Conservation (phyloP, 345 rosid species). For the Brassica nigra region DNA sequence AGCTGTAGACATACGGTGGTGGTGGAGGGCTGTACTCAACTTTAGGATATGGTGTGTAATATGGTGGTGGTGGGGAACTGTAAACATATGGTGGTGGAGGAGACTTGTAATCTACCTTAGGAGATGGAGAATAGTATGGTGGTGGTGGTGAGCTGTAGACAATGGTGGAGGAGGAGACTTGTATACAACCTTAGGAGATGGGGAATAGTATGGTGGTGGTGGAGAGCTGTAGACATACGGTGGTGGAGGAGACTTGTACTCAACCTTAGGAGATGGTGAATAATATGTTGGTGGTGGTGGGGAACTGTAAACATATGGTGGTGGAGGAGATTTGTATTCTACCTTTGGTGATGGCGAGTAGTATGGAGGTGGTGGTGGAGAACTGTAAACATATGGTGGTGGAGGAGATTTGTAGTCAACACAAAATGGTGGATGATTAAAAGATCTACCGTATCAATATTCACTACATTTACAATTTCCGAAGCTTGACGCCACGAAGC, state of each 20-base stretch:
- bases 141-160: not conserved
- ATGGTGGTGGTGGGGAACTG: conserved; percentile 19
- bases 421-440: not conserved
- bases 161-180: too few relatives aligned
- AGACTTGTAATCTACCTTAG: not conserved
- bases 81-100: conserved; percentile 19
- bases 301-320: conserved; percentile 13
- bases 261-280: conserved; percentile 1
- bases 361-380: conserved; percentile 23
- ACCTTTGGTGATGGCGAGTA: conserved; percentile 4
- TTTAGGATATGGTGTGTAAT: conserved; percentile 1
- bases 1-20: conserved; percentile 16
- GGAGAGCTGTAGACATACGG: too few relatives aligned
- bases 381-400: conserved; percentile 20
- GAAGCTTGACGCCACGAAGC: not conserved
- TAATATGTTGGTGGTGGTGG: conserved; percentile 25
- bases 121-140: not conserved
- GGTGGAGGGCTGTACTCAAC: conserved; percentile 7
- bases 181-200: too few relatives aligned
- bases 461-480: not conserved
- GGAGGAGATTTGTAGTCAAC: conserved; percentile 9
- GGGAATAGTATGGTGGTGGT: too few relatives aligned
- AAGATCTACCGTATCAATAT: not conserved
- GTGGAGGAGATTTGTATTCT: not conserved
- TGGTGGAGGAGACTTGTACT: conserved; percentile 5